Percentiles rank a stretch among this genome's conserved stretches.
Evolutionary conservation across 2,329 filamentous ascomycete species (phyloP).

Genomic region (Akanthomyces muscarius): DNA sequence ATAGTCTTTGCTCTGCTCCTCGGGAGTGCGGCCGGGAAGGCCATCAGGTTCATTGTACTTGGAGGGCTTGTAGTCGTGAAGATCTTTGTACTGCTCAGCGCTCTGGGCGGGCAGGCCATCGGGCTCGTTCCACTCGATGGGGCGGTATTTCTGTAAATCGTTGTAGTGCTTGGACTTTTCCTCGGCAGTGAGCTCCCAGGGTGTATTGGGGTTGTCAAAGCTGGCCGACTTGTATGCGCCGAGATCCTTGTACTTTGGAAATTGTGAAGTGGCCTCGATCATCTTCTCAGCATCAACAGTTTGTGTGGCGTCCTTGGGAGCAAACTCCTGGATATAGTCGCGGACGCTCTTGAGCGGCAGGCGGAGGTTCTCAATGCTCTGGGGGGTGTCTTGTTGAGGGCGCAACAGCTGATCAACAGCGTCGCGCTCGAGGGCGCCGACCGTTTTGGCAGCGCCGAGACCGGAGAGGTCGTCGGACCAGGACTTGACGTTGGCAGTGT

Average conservation of each 20-base stretch:
- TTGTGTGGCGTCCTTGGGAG: conserved; percentile 18
- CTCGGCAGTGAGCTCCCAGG: conserved; percentile 26
- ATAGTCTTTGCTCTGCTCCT: conserved; percentile 28
- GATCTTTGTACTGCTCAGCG: conserved; percentile 27
- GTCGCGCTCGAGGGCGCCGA: conserved; percentile 43
- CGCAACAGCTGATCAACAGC: conserved; percentile 43
- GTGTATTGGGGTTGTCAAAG: conserved; percentile 27
- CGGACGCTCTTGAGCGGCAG: conserved; percentile 33
- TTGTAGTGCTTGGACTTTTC: conserved; percentile 29
- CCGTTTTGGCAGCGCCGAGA: conserved; percentile 37
- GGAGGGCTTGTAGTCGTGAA: conserved; percentile 27
- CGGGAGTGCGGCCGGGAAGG: conserved; percentile 22
- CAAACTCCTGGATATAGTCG: conserved; percentile 28
- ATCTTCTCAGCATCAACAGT: conserved; percentile 22
- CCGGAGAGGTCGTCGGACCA: conserved; percentile 36
- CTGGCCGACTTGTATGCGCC: conserved; percentile 30
- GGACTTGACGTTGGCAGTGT: conserved; percentile 33
- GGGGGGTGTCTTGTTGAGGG: conserved; percentile 23
- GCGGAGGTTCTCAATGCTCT: conserved; percentile 28
- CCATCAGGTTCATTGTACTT: conserved; percentile 28
- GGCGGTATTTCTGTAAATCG: conserved; percentile 26
- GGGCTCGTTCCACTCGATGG: conserved; percentile 25
- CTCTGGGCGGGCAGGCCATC: conserved; percentile 2
- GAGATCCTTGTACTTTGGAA: conserved; percentile 35
- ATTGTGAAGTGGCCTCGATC: conserved; percentile 24